phyloP scores from a whole-genome alignment of 2,329 filamentous ascomycete genomes.

The Phialophora verrucosa region DNA sequence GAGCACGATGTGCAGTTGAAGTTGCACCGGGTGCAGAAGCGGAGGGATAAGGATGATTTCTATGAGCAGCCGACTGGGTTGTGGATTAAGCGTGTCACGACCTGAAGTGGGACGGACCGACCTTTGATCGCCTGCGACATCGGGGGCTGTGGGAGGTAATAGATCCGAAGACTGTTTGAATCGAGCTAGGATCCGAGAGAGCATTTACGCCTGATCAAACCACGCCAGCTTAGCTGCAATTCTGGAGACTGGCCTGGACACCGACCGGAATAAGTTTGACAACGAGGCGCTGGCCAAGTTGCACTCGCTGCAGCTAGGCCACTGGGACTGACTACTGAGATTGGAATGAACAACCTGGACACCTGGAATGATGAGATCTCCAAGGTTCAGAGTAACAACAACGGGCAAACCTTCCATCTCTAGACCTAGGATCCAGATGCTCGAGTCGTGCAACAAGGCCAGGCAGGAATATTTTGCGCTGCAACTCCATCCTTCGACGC shows the following conservation, averaged over 20 bases:
- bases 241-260: not conserved
- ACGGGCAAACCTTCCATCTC: not conserved
- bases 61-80: conserved; percentile 66
- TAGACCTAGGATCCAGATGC: not conserved
- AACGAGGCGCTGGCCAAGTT: not conserved
- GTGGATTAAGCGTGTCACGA: conserved; percentile 80
- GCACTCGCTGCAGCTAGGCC: not conserved
- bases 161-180: not conserved
- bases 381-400: not conserved
- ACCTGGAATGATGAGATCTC: not conserved
- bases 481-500: not conserved
- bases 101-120: conserved; percentile 48
- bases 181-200: not conserved
- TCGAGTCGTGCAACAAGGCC: not conserved
- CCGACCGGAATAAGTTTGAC: not conserved
- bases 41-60: conserved; percentile 67
- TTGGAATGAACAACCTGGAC: not conserved
- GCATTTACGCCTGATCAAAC: not conserved
- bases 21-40: conserved; percentile 75
- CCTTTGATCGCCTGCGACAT: not conserved
- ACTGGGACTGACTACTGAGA: not conserved
- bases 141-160: not conserved
- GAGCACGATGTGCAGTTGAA: conserved; percentile 80
- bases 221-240: not conserved
- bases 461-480: not conserved